These are phyloP conservation scores for Zizania latifolia DNA, from an alignment of 176 grass and related monocot genomes.

Conservation along the genomic window DNA sequence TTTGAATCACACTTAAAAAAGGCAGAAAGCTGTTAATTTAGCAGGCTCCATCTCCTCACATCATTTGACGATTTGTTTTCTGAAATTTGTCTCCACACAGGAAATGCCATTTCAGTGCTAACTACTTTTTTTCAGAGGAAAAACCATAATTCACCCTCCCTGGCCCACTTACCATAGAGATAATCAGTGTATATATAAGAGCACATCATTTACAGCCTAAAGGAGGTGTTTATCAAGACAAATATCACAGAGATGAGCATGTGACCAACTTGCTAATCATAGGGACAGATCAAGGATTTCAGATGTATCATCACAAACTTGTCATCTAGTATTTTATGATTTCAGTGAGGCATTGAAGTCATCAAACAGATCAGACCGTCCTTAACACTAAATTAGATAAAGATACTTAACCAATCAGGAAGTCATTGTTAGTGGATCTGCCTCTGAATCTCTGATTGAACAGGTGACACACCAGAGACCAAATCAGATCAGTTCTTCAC, in stretches of 20 bases:
- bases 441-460: no score
- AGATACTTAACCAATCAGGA: no score
- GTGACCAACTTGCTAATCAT: slow-evolving; percentile 24
- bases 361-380: no score
- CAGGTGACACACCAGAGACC: slow-evolving; percentile 22
- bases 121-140: background rate
- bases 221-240: background rate
- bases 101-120: background rate
- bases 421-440: no score
- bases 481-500: slow-evolving; percentile 22
- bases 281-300: no score
- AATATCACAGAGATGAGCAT: background rate
- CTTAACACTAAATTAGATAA: no score
- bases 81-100: no score
- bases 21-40: background rate
- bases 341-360: no score
- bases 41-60: background rate
- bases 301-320: no score
- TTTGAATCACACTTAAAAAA: background rate
- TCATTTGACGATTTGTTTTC: slow-evolving; percentile 19
- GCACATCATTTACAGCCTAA: background rate
- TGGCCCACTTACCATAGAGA: background rate
- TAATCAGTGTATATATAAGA: no score
- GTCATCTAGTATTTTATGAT: no score
- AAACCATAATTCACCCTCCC: background rate